Evolutionary conservation across 768 basidiomycete genomes (phyloP).

Genomic region (Suillus clintonianus): DNA sequence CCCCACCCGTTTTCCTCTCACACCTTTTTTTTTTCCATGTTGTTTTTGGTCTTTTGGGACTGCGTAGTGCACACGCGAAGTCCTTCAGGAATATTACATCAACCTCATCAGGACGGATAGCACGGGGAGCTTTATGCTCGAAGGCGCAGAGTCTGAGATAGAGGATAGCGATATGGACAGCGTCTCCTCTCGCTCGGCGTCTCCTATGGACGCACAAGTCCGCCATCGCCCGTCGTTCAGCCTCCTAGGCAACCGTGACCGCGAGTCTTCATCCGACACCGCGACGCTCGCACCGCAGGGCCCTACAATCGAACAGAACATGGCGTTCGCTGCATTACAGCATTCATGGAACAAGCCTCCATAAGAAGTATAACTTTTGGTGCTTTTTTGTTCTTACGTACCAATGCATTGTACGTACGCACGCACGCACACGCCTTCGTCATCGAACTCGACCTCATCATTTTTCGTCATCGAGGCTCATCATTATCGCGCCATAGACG

Average conservation of each 20-base stretch:
- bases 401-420: not conserved
- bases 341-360: constrained; percentile 37
- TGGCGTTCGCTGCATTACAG: constrained; percentile 76
- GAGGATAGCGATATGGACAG: constrained; percentile 62
- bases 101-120: constrained; percentile 89
- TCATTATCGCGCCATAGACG: not conserved
- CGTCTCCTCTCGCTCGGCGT: constrained; percentile 49
- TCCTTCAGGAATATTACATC: constrained; percentile 91
- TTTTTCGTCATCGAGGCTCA: not conserved
- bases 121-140: constrained; percentile 55
- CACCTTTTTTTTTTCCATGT: constrained; percentile 11
- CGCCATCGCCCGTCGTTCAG: constrained; percentile 26
- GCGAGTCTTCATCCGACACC: constrained; percentile 34
- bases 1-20: constrained; percentile 14
- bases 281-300: constrained; percentile 46
- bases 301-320: constrained; percentile 80
- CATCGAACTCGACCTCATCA: not conserved
- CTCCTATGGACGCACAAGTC: constrained; percentile 39
- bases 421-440: not conserved
- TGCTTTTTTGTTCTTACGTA: not conserved
- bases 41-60: constrained; percentile 22
- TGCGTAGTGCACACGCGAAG: constrained; percentile 83
- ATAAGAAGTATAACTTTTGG: constrained; percentile 1
- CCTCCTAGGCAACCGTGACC: constrained; percentile 32
- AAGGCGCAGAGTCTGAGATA: constrained; percentile 40